Conservation (phyloP, 2,329 filamentous ascomycete genomes). For the Alternaria conjuncta region DNA sequence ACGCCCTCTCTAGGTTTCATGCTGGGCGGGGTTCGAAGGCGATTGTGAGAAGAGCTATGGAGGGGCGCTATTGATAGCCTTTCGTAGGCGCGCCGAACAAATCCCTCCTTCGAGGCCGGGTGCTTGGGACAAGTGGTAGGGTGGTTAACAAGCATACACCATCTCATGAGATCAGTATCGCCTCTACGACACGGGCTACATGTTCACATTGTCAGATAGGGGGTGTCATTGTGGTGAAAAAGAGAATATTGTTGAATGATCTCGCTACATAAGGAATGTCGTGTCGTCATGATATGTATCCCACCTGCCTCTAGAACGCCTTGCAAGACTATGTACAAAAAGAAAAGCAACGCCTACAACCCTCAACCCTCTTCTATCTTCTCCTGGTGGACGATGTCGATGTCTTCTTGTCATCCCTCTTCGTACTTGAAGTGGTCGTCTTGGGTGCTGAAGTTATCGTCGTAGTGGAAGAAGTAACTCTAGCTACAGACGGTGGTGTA, state of each 20-base stretch:
- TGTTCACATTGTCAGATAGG: background rate
- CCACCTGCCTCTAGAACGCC: background rate
- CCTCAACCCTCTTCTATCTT: background rate
- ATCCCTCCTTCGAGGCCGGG: background rate
- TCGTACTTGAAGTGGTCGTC: slow-evolving; percentile 8
- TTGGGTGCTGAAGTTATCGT: slow-evolving; percentile 6
- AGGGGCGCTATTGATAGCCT: background rate
- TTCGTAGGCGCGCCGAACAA: background rate
- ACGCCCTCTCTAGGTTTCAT: background rate
- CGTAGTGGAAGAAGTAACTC: background rate
- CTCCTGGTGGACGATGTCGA: slow-evolving; percentile 5
- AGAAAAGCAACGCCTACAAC: background rate
- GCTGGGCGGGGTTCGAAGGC: background rate
- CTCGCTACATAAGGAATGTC: background rate
- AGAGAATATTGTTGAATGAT: background rate
- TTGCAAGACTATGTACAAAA: background rate
- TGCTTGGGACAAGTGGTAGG: no score
- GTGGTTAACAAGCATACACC: background rate
- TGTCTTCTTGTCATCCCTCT: slow-evolving; percentile 7
- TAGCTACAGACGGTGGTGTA: background rate
- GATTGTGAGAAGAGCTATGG: background rate
- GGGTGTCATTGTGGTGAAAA: no score
- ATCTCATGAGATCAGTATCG: background rate
- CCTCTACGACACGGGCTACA: background rate
- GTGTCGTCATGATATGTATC: background rate